Base-by-base conservation (phyloP, 1,284 basidiomycete genomes). In the Ceratobasidium sp. region DNA sequence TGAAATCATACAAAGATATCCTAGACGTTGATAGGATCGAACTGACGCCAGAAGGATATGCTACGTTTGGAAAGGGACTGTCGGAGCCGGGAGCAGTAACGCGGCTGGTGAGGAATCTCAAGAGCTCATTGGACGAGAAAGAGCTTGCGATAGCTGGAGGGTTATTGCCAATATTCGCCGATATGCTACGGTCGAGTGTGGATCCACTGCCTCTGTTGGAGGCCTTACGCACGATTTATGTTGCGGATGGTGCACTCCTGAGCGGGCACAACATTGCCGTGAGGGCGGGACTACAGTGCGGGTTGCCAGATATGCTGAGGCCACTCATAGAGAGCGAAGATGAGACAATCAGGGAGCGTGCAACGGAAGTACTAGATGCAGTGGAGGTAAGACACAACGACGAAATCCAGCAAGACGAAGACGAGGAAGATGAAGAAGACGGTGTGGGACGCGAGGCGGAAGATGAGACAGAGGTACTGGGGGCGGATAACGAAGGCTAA, bases 1-100 rank as follows among this genome's bases (percentile, higher is more conserved):
- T n/a, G n/a, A n/a, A n/a, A n/a, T n/a, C n/a, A n/a, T n/a, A n/a
- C n/a, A n/a, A n/a, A n/a, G n/a, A n/a, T n/a, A n/a, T n/a, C n/a
- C n/a, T n/a, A n/a, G n/a, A n/a, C n/a, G 33, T 74, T 13, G 71
- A 74, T 28, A 59, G 71, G 48, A 74, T 74, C 71, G 61, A 65
- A 48, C 65, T 74, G n/a, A 74, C 59, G 28, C 71, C 61, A 3
- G 71, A 74, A n/a, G 59, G 59, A 10, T 74, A 74, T 23, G 59
- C 71, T n/a, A 61, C 26, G 50, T 64, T 74, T 42, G 71, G 71
- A 20, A 64, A 74, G 61, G 52, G 38, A 38, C 61, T 74, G 26
- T 44, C 59, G 6, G 71, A 64, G 13, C 71, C 61, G 28, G 61
- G 13, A 23, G 71, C 59, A 52, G 38, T 74, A 13, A 61, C 52